Evolutionary conservation across 805 yeast species (phyloP), one percentile per base, ranked within the genome.

Genomic region (Wickerhamomyces pijperi): DNA sequence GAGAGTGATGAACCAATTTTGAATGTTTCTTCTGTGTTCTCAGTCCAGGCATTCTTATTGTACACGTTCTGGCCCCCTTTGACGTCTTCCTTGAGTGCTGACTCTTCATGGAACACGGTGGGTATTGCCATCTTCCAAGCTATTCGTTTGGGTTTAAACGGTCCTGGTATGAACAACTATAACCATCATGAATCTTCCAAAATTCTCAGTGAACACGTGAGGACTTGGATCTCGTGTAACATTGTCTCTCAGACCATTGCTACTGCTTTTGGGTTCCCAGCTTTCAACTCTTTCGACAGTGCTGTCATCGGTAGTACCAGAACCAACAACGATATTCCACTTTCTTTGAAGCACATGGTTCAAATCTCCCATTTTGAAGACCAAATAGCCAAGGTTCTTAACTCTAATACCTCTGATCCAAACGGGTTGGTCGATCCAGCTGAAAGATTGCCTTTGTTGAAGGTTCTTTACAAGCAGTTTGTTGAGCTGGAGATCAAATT

Each of bases 21-120:
- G 52, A 88, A 88, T 50, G 90, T 87, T 2, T 84, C 95, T 4
- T 81, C 94, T 18, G 96, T 90, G 0, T 90, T 81, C 54, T 82
- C 95, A 0, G 97, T 90, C 0, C 98, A 90, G 57, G 97, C 97
- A 0, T 81, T 90, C 46, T 61, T 90, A 20, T 63, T 90, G 2
- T 86, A 83, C 59, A 81, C 97, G 0, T 76, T 81, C 56, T 90
- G 97, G 98, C 97, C 97, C 0, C 96, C 97, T 3, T 70, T 88
- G 31, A 85, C 96, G 0, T 86, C 97, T 0, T 87, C 97, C 0
- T 68, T 92, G 36, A 83, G 94, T 58, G 95, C 97, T 0, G 97
- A 92, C 55, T 82, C 95, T 7, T 82, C 95, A 4, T 90, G 97
- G 95, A 85, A 83, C 55, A 85, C 97, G 1, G 80, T 86, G 18